phyloP scores from a whole-genome alignment of 176 grass and related monocot species.

The Elaeis guineensis region DNA sequence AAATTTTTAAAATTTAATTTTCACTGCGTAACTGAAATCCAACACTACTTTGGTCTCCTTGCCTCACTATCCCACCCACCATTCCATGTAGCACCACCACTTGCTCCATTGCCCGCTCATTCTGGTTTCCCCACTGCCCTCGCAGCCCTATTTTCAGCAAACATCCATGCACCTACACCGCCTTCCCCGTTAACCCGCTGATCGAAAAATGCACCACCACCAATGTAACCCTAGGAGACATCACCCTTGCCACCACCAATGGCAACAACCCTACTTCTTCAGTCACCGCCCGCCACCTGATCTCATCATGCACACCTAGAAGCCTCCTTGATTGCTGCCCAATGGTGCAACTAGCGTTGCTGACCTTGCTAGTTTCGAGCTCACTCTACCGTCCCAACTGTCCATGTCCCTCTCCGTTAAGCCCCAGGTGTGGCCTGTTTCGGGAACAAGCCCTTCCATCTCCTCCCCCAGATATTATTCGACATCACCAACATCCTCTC shows the following conservation, averaged over 20 bases:
- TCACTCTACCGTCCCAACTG: constrained; percentile 32
- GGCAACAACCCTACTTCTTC: constrained; percentile 34
- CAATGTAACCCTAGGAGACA: constrained; percentile 12
- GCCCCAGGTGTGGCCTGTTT: constrained; percentile 53
- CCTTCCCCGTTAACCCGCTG: constrained; percentile 36
- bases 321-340: constrained; percentile 24
- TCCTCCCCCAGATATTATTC: neutral
- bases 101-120: constrained; percentile 15
- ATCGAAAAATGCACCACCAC: neutral
- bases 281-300: constrained; percentile 12
- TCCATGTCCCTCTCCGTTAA: constrained; percentile 5
- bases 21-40: no score
- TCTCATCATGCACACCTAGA: constrained; percentile 32
- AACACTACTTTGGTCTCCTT: constrained; percentile 45
- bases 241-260: constrained; percentile 46
- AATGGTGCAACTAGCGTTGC: constrained; percentile 34
- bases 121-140: constrained; percentile 10
- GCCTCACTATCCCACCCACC: constrained; percentile 3
- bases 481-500: constrained; percentile 13
- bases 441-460: constrained; percentile 33
- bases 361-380: constrained; percentile 25
- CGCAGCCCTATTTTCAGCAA: neutral
- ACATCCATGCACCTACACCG: constrained; percentile 38
- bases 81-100: constrained; percentile 8
- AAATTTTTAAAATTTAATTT: no score